Conservation (phyloP, 257 asterid species). For the Cynanchum wilfordii region DNA sequence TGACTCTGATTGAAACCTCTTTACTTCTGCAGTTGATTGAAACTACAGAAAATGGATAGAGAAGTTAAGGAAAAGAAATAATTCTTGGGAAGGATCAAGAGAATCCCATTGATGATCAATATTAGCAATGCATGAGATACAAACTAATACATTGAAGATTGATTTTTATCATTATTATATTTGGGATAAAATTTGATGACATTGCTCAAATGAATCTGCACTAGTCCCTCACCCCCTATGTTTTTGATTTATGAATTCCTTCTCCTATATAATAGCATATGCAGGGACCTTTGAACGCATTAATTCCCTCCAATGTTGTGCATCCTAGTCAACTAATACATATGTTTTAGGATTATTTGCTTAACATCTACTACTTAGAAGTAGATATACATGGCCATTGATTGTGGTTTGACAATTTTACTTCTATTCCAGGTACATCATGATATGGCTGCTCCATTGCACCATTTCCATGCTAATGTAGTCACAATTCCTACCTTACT, state of each 20-base stretch:
- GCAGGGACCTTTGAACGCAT: background rate
- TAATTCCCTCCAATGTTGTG: background rate
- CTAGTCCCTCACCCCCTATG: background rate
- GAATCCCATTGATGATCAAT: background rate
- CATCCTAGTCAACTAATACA: background rate
- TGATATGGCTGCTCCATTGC: constrained; percentile 97
- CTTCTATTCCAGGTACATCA: constrained; percentile 78
- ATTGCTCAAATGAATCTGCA: constrained; percentile 2
- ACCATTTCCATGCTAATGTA: constrained; percentile 84
- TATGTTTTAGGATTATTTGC: background rate
- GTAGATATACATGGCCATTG: background rate
- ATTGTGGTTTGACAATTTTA: constrained; percentile 27
- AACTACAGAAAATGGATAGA: background rate
- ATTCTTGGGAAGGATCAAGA: background rate
- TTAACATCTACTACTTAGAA: background rate
- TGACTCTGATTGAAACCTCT: background rate
- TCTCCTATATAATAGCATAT: background rate
- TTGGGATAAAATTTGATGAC: background rate
- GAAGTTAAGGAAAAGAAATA: background rate
- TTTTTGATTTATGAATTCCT: background rate
- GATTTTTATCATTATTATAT: too few species aligned
- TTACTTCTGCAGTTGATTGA: background rate
- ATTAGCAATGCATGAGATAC: too few species aligned
- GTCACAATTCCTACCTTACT: constrained; percentile 91
- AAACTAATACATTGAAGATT: too few species aligned